Conservation (phyloP, 176 grass and related monocot species). For the Puya raimondii region DNA sequence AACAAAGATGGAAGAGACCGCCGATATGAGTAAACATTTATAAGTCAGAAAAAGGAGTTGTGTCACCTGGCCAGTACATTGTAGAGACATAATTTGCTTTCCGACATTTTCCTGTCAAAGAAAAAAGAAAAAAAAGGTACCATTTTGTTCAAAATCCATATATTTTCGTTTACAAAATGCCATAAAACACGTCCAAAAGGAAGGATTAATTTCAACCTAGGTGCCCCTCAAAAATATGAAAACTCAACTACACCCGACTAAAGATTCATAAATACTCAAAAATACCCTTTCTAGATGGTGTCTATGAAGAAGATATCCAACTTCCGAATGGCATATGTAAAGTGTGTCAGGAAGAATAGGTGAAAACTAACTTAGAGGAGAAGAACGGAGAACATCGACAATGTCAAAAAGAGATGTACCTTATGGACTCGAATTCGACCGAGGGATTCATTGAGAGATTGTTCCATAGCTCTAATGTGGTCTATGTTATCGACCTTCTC, state of each 20-base stretch:
- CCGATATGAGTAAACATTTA: neutral
- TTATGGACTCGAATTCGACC: slow-evolving; percentile 43
- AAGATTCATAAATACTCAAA: too few species aligned
- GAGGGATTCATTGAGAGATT: slow-evolving; percentile 61
- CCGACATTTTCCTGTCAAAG: slow-evolving; percentile 40
- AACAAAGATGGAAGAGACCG: neutral
- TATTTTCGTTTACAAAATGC: neutral
- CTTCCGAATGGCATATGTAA: too few species aligned
- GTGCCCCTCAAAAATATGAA: too few species aligned
- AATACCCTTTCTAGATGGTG: too few species aligned
- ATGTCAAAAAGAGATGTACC: slow-evolving; percentile 19
- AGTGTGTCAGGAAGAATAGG: too few species aligned
- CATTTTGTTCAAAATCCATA: neutral
- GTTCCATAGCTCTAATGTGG: slow-evolving; percentile 68
- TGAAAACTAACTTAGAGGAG: neutral
- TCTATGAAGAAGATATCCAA: too few species aligned
- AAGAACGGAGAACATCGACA: neutral
- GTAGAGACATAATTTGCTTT: slow-evolving; percentile 50
- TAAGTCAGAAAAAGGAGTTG: slow-evolving; percentile 2
- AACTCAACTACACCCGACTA: too few species aligned
- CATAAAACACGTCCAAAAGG: too few species aligned
- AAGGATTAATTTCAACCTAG: too few species aligned
- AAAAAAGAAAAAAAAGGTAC: neutral
- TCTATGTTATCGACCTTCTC: slow-evolving; percentile 58
- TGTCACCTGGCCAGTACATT: slow-evolving; percentile 53